Conservation (phyloP, 352 stramenopile species). For the Phytophthora agathidicida region DNA sequence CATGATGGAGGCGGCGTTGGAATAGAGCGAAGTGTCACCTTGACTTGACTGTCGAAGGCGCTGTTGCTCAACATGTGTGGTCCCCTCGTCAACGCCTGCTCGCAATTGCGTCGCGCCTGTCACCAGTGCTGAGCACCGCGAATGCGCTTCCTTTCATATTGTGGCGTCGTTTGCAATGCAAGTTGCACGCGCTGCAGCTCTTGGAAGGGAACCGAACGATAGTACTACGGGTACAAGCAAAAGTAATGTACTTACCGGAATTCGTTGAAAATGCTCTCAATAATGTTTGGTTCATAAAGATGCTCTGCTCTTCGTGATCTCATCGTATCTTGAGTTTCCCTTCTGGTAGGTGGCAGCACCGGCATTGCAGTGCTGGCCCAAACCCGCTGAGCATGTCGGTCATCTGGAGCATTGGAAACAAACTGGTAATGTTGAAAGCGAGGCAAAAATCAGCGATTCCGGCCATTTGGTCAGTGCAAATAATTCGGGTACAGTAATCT, state of each 20-base stretch:
- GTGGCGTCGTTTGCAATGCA: neutral
- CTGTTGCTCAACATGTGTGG: constrained; percentile 8
- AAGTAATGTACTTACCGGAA: too few relatives aligned
- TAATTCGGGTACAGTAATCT: too few relatives aligned
- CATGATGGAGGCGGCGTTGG: neutral
- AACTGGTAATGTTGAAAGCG: neutral
- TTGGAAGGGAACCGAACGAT: neutral
- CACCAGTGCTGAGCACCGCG: too few relatives aligned
- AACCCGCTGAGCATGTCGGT: constrained; percentile 9
- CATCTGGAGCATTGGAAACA: constrained; percentile 15
- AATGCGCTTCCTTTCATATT: constrained; percentile 8
- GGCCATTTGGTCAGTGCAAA: neutral
- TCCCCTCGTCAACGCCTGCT: neutral
- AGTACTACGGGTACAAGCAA: too few relatives aligned
- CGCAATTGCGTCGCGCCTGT: neutral
- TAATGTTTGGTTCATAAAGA: too few relatives aligned
- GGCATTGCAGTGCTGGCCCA: constrained; percentile 7
- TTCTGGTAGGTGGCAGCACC: constrained; percentile 13
- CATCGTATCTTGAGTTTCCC: too few relatives aligned
- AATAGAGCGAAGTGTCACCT: too few relatives aligned
- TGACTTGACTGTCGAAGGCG: neutral
- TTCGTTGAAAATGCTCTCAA: too few relatives aligned
- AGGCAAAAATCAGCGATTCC: constrained; percentile 6
- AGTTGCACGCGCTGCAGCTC: constrained; percentile 10
- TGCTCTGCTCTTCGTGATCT: neutral